Evolutionary conservation across 371 early-diverging fungal species (phyloP), one percentile per base, ranked within the genome.

Genomic region (Mucor ambiguus): DNA sequence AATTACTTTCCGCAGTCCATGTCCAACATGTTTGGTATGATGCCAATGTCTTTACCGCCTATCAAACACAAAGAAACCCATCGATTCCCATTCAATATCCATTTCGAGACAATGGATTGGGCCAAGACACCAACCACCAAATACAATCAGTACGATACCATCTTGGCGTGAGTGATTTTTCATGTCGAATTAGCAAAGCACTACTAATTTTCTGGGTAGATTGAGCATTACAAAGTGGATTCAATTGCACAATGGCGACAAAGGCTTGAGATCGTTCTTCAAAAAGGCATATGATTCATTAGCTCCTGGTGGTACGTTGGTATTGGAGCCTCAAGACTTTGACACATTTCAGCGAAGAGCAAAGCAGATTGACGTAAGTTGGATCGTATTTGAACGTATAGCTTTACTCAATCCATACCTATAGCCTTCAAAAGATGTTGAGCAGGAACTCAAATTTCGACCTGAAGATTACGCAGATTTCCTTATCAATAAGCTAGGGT

Each of bases 191-290:
- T 12, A 7, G 24, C 10, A 3, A 20, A 30, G 24, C 2, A 4
- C 14, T 43, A 26, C 41, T 64, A 1, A 30, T 14, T 16, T 14
- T 4, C 32, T 2, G 24, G 1, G 29, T 67, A 82, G 88, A 0
- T 73, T 91, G 35, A 86, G 85, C 46, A 74, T 95, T 16, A 90
- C 91, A 6, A 95, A 94, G 71, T 94, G 94, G 94, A 89, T 95
- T 43, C 95, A 95, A 58, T 70, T 96, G 24, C 85, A 92, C 63
- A 70, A 80, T 32, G 94, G 93, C 0, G 96, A 95, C 70, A 77
- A 78, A 4, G 94, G 92, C 4, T 58, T 95, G n/a, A 81, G 85
- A 58, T 58, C 57, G 5, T 91, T 95, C 55, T 93, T 95, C 72
- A 66, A 75, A 57, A 88, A 88, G 62, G 75, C 84, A 6, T 89